Conservation (phyloP, 169 alveolate species). For the Plasmodium gallinaceum region DNA sequence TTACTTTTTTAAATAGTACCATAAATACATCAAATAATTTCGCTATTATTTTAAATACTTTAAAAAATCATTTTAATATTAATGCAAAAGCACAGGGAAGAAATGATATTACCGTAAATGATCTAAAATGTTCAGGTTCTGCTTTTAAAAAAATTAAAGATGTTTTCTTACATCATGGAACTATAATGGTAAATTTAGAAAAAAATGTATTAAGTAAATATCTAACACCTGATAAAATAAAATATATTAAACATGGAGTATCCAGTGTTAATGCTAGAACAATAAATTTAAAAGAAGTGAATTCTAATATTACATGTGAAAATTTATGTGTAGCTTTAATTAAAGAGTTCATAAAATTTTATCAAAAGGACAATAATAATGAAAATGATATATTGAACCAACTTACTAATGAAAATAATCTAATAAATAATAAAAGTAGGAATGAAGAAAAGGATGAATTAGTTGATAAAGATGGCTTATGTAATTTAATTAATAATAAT, state of each 20-base stretch:
- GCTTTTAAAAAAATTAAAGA: constrained; percentile 90
- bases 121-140: constrained; percentile 92
- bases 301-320: constrained; percentile 79
- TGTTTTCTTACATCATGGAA: constrained; percentile 94
- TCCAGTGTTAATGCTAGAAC: constrained; percentile 88
- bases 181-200: constrained; percentile 88
- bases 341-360: constrained; percentile 73
- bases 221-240: constrained; percentile 89
- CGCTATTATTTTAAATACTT: constrained; percentile 85
- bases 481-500: constrained; percentile 19
- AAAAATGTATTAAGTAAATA: constrained; percentile 82
- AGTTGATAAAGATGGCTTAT: neutral
- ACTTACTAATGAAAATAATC: neutral
- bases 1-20: constrained; percentile 88
- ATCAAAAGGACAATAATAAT: neutral
- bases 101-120: constrained; percentile 91
- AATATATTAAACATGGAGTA: constrained; percentile 86
- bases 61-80: constrained; percentile 82
- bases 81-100: constrained; percentile 91
- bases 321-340: constrained; percentile 79
- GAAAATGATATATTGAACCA: neutral
- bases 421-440: neutral
- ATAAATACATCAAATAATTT: constrained; percentile 86
- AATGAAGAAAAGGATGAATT: neutral
- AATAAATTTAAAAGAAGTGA: constrained; percentile 82